Evolutionary conservation across 1,284 basidiomycete genomes (phyloP), one percentile per base, ranked within the genome.

Genomic region (Irpex rosettiformis): DNA sequence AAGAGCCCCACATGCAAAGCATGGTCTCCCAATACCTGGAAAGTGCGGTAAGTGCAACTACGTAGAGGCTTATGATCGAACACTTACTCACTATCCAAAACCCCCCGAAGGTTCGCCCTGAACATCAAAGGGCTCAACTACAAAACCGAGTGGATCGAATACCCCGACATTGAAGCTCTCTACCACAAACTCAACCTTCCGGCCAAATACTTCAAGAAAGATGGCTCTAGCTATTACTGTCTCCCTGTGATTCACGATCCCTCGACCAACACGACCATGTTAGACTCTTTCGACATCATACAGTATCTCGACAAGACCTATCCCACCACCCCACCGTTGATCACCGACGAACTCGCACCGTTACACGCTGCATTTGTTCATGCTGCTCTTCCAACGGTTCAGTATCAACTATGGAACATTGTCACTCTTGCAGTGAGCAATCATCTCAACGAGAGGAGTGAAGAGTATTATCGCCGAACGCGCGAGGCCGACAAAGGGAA

Each of bases 131-230:
- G 67, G 6, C 51, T 71, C 30, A 62, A 68, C 0, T 67, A 66
- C 59, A 62, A 61, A 52, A 69, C 69, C 22, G 61, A 67, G 49
- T 72, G 70, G 67, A 62, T 73, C 37, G 69, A 70, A 54, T 69
- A 65, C 53, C 66, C 70, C 7, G 70, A 73, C 60, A 72, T 73
- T 56, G 68, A 59, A 33, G 29, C 60, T 21, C 55, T 66, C 21
- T 61, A 63, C 43, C 58, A 64, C 48, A 66, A 66, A 47, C 43
- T 70, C 43, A 66, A 66, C 33, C 61, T 66, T 22, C 24, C 52
- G n/a, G 57, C 66, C 3, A 58, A 62, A 4, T 43, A 18, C n/a
- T 47, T 16, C 11, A 33, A 57, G 42, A 33, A 54, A 10, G 61
- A 65, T 51, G 65, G 68, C 43, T 33, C 49, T 3, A 61, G 63